These are phyloP conservation scores for Diutina sp. DNA, from an alignment of 1,139 yeast genomes.

Conservation along the genomic window DNA sequence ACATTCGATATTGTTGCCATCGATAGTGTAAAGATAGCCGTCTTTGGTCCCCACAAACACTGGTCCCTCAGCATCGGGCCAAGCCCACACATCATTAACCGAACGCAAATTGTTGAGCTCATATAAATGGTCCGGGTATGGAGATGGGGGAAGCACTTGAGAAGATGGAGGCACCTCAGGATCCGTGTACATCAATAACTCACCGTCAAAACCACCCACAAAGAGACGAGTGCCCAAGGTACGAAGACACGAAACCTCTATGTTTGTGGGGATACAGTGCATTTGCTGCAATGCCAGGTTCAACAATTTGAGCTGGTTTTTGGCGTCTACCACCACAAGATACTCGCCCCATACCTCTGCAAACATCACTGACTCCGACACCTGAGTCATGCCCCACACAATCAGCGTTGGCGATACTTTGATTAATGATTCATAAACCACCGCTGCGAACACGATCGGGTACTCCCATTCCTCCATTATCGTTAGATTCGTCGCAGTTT, in stretches of 20 bases:
- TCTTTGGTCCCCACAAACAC: neutral
- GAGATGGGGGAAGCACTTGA: neutral
- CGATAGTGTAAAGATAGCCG: neutral
- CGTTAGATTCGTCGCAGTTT: neutral
- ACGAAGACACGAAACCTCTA: neutral
- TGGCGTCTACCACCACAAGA: neutral
- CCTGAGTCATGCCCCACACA: neutral
- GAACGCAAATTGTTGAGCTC: neutral
- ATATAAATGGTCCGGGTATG: neutral
- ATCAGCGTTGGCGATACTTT: neutral
- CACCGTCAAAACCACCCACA: neutral
- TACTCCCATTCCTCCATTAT: neutral
- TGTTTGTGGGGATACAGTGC: too few relatives aligned
- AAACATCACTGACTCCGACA: neutral
- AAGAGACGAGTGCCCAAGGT: neutral
- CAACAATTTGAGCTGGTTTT: neutral
- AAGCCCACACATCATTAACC: neutral
- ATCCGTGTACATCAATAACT: neutral
- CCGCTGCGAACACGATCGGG: neutral
- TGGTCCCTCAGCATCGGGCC: neutral
- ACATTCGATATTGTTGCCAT: neutral
- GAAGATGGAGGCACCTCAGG: neutral
- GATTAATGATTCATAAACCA: neutral
- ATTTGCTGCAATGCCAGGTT: neutral
- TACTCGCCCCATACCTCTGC: neutral